Base-by-base conservation (phyloP, 257 asterid species). In the Jaltomata sinuosa region DNA sequence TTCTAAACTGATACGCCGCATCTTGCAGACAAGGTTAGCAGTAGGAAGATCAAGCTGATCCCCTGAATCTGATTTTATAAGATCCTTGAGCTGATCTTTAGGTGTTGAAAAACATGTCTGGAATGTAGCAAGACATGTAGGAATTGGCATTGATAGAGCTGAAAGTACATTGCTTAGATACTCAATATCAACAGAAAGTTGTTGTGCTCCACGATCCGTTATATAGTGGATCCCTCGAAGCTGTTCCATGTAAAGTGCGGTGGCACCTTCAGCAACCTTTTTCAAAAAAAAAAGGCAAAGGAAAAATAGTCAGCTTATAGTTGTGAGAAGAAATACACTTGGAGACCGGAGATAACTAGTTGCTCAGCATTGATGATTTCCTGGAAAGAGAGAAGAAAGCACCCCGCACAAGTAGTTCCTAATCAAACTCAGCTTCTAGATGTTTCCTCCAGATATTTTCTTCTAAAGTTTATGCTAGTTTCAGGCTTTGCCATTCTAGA, bases 241-340 rank as follows among this genome's bases (percentile, higher is more conserved):
- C 87, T 97, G 99, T 85, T 97, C 97, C 61, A 92, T 87, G 84
- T 94, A 97, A 50, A 97, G 99, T 29, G 93, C 93, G 1, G 93
- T 89, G 34, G 99, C 98, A 84, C 99, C 99, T 89, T 97, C 99
- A 31, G 97, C 99, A 78, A 97, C 99, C 98, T 97, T 82, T 47
- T 77, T n/a, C 27, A 71, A 18, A 65, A 40, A 65, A 18, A 76
- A 68, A 71, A 4, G 36, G 38, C 8, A 59, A 71, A 27, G 36
- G 62, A 85, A 85, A 69, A 22, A 11, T 2, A 34, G 19, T 15
- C 79, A 74, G 27, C 47, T 8, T 29, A 42, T 16, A 61, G 22
- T 45, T 40, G 47, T 59, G 42, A 59, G 31, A 38, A 16, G 36
- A 57, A 54, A n/a, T 18, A 27, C 3, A 9, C 36, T 49, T 9